Base-by-base conservation (phyloP, 225 moss, liverwort and hornwort genomes). In the Climacium dendroides region DNA sequence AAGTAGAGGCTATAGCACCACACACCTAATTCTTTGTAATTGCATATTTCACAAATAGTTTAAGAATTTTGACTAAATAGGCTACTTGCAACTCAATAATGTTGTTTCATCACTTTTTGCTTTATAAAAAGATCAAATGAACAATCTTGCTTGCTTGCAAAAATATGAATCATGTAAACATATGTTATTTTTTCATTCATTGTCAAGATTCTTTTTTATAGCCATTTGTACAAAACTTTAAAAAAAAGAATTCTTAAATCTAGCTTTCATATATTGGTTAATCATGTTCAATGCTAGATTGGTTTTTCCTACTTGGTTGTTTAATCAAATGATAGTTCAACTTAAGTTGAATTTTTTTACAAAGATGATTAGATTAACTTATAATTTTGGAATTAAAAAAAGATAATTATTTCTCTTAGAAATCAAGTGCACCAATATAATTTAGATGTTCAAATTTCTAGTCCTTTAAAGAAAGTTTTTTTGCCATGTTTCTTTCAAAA, bases 221-320 rank as follows among this genome's bases (percentile, higher is more conserved):
- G 4, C 19, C 13, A 50, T 34, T 74, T 50, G 4, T 19, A 50
- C 1, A 32, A 19, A 48, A 50, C 0, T 1, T 19, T 0, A 11
- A 0, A 30, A 11, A 70, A 18, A 19, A 7, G 0, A 5, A 0
- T 1, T 47, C 17, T 12, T 50, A 20, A 50, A 32, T 30, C 11
- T 19, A 32, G 1, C 7, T 74, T 12, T 74, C 7, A 48, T 12
- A 11, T 48, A 74, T 19, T 74, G 7, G 1, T 48, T 74, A 11
- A 19, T 48, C 6, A 48, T 7, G 20, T 50, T 48, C 32, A 48
- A 74, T 74, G 12, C 0, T 48, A 2, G 4, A 74, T 50, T 50
- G 19, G 17, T 32, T 1, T 47, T 47, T 73, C 11, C 73, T 48
- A 29, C 5, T 26, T 28, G 16, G 1, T 28, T 43, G 43, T 28